Base-by-base conservation (phyloP, 2,329 filamentous ascomycete genomes). In the Fusarium multiceps region DNA sequence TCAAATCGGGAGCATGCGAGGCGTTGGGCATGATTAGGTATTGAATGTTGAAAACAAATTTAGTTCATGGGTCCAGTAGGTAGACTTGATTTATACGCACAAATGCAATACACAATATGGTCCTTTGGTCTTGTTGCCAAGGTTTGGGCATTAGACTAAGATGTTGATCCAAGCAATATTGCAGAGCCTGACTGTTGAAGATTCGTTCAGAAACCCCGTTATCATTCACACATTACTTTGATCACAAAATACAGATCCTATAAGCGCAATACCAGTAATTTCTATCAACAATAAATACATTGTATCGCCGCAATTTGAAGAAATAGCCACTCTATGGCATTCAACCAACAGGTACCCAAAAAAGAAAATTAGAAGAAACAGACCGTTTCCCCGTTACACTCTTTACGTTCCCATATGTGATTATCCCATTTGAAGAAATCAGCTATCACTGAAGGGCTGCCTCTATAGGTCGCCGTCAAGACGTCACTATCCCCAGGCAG, bases 341-440 rank as follows among this genome's bases (percentile, higher is more conserved):
- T 54, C 27, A 34, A 45, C 34, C 27, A 34, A 45, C 34, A 25
- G 21, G 16, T 45, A 45, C 37, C 63, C 51, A 47, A 60, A 60
- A 60, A 37, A 18, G 9, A n/a, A 37, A n/a, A 37, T 37, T 60
- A 41, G 34, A 28, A 68, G 42, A 45, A 68, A n/a, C 23, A 50
- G 45, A 27, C 46, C 43, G 32, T 21, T 50, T 68, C 32, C 41
- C 21, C 68, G 25, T 59, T 67, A 25, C 25, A 50, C 21, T 25
- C 50, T 49, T 60, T 32, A 54, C 62, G 41, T 47, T 55, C 51
- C 67, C 55, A 55, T 69, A 59, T 47, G 59, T 50, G 37, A 64
- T 71, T 64, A 68, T 42, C 48, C 40, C 59, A 42, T 68, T 50
- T 27, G 21, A n/a, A 42, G 20, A 28, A 45, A 16, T 54, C 23